A percentile compares a stretch with the other conserved stretches of the same genome.
Conservation (phyloP, 148 eudicot genomes). For the Arbutus unedo region DNA sequence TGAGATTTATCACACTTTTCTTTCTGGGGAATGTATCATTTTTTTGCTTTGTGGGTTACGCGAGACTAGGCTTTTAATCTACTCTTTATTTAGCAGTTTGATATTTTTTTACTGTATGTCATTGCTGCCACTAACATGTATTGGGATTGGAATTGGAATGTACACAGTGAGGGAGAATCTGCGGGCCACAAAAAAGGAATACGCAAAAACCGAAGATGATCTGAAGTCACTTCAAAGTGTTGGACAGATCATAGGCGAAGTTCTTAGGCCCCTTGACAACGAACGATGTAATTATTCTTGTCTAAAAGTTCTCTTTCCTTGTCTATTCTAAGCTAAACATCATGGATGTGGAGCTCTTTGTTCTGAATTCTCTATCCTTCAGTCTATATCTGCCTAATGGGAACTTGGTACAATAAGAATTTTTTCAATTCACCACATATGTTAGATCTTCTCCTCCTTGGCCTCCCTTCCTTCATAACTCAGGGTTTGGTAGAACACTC, state of each 20-base stretch:
- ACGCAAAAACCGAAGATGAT: conserved; percentile 91
- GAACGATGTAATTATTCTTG: conserved; percentile 61
- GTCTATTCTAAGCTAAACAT: background rate
- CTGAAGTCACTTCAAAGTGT: conserved; percentile 98
- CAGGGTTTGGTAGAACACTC: background rate
- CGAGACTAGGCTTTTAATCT: background rate
- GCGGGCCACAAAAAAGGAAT: conserved; percentile 79
- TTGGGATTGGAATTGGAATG: conserved; percentile 5
- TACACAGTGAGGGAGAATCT: conserved; percentile 68
- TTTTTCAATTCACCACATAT: background rate
- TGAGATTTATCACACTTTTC: background rate
- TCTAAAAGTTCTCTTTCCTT: background rate
- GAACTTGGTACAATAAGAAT: background rate
- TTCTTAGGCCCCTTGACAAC: conserved; percentile 92
- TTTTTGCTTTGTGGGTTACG: background rate
- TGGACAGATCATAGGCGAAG: conserved; percentile 99
- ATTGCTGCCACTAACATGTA: background rate
- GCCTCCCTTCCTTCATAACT: background rate
- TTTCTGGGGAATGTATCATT: background rate
- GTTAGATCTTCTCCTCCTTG: background rate
- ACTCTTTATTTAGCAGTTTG: background rate
- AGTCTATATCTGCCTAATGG: background rate
- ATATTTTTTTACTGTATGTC: background rate
- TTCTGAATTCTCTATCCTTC: background rate
- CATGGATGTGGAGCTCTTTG: background rate